A percentile compares a stretch with the other conserved stretches of the same genome.
These are phyloP conservation scores for Agaricus sinodeliciosus DNA, from an alignment of 768 basidiomycete species.

Conservation along the genomic window DNA sequence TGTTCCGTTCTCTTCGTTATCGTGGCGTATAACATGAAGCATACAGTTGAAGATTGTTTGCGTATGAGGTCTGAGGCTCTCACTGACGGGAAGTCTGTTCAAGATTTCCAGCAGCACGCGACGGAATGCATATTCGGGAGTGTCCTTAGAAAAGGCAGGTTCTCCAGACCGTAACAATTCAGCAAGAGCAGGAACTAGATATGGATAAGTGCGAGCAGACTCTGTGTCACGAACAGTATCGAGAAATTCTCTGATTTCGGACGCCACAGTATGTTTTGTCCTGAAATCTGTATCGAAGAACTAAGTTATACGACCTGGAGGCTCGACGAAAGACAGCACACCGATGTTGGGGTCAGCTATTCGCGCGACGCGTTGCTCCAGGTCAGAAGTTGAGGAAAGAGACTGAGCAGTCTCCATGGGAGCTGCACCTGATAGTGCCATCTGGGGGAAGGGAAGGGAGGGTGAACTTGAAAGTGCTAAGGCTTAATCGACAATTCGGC, in stretches of 20 bases:
- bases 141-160: conserved; percentile 59
- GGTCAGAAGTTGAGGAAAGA: conserved; percentile 41
- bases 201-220: conserved; percentile 58
- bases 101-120: conserved; percentile 84
- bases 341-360: conserved; percentile 74
- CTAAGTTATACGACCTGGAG: background rate
- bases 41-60: conserved; percentile 69
- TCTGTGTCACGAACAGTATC: conserved; percentile 76
- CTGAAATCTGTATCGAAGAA: conserved; percentile 47
- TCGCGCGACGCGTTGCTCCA: conserved; percentile 65
- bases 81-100: conserved; percentile 79
- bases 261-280: conserved; percentile 62
- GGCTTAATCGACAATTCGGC: conserved; percentile 4
- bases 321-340: conserved; percentile 20
- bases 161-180: conserved; percentile 68
- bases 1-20: conserved; percentile 95
- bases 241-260: conserved; percentile 75
- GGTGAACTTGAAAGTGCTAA: conserved; percentile 4
- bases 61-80: conserved; percentile 66
- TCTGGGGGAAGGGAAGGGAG: conserved; percentile 6
- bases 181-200: conserved; percentile 67
- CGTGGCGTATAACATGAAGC: conserved; percentile 75
- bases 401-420: conserved; percentile 27
- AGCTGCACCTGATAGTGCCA: conserved; percentile 26
- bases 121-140: conserved; percentile 74